Percentiles rank a stretch among this genome's conserved stretches.
These are phyloP conservation scores for Coniella lustricola DNA, from an alignment of 2,329 filamentous ascomycete genomes.

Conservation along the genomic window DNA sequence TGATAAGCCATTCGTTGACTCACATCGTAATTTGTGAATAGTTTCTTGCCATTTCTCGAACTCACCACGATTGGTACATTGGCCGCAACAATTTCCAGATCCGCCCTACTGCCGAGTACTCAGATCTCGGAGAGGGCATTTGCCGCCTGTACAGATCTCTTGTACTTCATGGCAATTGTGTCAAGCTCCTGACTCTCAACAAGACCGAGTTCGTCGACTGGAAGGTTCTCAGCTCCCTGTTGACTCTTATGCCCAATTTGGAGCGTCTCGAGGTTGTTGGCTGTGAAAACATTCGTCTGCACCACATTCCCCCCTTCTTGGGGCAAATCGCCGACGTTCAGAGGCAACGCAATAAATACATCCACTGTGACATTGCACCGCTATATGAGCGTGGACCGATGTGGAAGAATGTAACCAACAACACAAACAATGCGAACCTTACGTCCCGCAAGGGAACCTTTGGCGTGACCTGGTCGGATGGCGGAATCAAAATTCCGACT, in stretches of 20 bases:
- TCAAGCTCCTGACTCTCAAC: slow-evolving; percentile 1
- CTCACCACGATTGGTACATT: background rate
- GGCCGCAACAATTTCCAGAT: background rate
- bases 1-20: background rate
- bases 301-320: slow-evolving; percentile 3
- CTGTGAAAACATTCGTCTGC: slow-evolving; percentile 8
- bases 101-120: background rate
- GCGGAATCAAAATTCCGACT: slow-evolving; percentile 7
- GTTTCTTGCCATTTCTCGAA: slow-evolving; percentile 3
- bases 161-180: background rate
- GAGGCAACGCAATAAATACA: background rate
- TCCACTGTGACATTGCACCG: slow-evolving; percentile 6
- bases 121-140: background rate
- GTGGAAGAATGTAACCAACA: background rate
- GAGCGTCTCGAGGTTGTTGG: slow-evolving; percentile 4
- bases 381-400: slow-evolving; percentile 2
- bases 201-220: slow-evolving; percentile 7
- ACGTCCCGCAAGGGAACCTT: slow-evolving; percentile 6
- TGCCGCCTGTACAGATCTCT: slow-evolving; percentile 2
- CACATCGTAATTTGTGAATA: background rate
- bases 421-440: background rate
- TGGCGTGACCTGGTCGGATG: slow-evolving; percentile 6
- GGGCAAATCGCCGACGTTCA: slow-evolving; percentile 1
- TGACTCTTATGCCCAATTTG: slow-evolving; percentile 9
- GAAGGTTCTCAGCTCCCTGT: background rate